Evolutionary conservation across 2,329 filamentous ascomycete species (phyloP), one percentile per base, ranked within the genome.

Genomic region (Trichoderma sp.): DNA sequence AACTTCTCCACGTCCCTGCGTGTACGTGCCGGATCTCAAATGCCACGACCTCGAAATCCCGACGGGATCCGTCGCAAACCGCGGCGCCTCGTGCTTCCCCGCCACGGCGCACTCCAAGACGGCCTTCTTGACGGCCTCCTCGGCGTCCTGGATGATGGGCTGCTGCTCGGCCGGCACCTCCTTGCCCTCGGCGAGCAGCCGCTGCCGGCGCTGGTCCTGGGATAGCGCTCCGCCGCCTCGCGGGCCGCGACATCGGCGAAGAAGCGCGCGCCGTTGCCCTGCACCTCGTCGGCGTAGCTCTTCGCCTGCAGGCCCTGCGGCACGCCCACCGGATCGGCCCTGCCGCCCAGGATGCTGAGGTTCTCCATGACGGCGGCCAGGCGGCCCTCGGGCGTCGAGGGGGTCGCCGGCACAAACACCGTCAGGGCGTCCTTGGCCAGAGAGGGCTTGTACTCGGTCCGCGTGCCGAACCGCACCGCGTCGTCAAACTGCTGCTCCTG

Each of bases 11-110:
- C 74, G 34, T 81, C 76, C 54, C 70, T 68, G 69, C 22, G 71
- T 71, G 71, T 81, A 82, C 52, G 79, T 79, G 70, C 77, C 76
- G 15, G 78, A 74, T 64, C 78, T 74, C 67, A 81, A 69, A 54
- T 81, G 79, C 75, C 77, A 78, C 70, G 76, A 75, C 66, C 77
- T 74, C 50, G 79, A 73, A 45, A 79, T 50, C 22, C 75, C 77
- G 6, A 77, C 69, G 6, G 78, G 72, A 32, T 81, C 78, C 42
- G 70, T 69, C 17, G 77, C 74, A 63, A 75, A 77, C 71, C 73
- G 71, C 45, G 78, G 76, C 54, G 74, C 72, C 73, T 80, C 77
- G 69, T 81, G 75, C 73, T 77, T 73, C 0, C 81, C 81, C 63
- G 72, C 71, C 39, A 82, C 70, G 19, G 76, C 78, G 42, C 71